Percentiles rank a stretch among this genome's conserved stretches.
Conservation (phyloP, 2,329 filamentous ascomycete species). For the Scopulariopsis brevicaulis region DNA sequence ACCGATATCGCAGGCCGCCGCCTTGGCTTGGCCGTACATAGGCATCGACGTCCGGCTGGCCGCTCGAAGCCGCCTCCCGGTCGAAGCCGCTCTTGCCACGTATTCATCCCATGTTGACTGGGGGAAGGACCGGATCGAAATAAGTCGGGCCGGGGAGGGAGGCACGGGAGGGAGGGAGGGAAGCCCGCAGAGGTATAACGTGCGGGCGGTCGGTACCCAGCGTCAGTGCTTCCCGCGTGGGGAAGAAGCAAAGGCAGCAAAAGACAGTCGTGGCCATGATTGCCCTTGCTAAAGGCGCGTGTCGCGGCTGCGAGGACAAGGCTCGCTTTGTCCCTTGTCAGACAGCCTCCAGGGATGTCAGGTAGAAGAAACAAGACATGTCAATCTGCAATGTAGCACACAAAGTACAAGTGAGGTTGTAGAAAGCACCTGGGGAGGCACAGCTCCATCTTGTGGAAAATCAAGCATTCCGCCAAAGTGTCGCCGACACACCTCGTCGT, state of each 20-base stretch:
- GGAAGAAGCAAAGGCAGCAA: background rate
- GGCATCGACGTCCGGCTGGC: background rate
- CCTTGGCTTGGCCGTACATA: background rate
- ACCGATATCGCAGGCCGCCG: background rate
- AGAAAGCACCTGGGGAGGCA: too few relatives aligned
- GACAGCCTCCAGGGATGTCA: background rate
- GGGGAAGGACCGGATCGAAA: background rate
- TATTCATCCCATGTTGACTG: background rate
- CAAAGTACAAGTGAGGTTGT: too few relatives aligned
- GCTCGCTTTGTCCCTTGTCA: background rate
- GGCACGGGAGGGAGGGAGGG: background rate
- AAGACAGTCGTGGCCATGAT: background rate
- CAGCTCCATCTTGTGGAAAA: too few relatives aligned
- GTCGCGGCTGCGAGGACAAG: background rate
- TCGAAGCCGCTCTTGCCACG: background rate
- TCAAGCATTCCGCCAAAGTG: too few relatives aligned
- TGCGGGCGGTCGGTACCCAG: background rate
- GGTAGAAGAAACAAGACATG: background rate
- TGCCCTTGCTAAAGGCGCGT: background rate
- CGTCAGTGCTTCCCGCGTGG: background rate
- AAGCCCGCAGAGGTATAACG: background rate
- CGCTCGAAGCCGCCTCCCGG: background rate
- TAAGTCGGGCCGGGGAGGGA: background rate
- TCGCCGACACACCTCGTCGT: background rate
- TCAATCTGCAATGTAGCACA: background rate